Evolutionary conservation across 306 rosid species (phyloP), one percentile per base, ranked within the genome.

Genomic region (Vigna trinervia): DNA sequence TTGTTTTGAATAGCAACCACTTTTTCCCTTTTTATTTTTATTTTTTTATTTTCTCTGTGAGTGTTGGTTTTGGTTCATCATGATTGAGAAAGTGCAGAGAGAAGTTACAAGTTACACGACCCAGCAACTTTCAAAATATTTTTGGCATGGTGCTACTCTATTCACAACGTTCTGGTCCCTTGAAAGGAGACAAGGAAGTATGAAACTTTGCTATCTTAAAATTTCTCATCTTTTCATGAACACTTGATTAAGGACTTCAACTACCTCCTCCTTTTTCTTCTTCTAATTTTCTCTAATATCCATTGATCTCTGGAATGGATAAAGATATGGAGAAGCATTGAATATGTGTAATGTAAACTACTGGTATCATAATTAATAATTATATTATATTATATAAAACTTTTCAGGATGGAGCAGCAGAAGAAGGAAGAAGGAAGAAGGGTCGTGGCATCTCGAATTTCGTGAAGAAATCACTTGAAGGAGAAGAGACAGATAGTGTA

Each of bases 361-460:
- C 28, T 26, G 28, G 28, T 32, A 32, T 32, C 36, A 4, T 0
- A 17, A 9, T 48, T 32, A 17, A 32, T 8, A 15, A 26, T 26
- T 26, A 30, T 30, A 46, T 48, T 11, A 8, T 10, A 65, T 39
- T 17, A 69, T 69, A 7, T 8, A 43, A 43, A 74, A 17, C 22
- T 4, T 32, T 8, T 9, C 59, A 56, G 50, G 14, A 66, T 26
- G 73, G n/a, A 54, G 32, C 12, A 54, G 56, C 19, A 17, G 19
- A 17, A 17, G 19, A 17, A 71, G 68, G 62, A 74, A 61, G 73
- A 70, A 19, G 56, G 68, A 50, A 59, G 80, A 41, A 51, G 73
- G 17, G 78, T 68, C 78, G 83, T 78, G 86, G 78, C 68, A 78
- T 78, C 83, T 83, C 45, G 78, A 52, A 20, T 66, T 69, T 66